Base-by-base conservation (phyloP, 2,329 filamentous ascomycete genomes). In the Rhexocercosporidium sp. region DNA sequence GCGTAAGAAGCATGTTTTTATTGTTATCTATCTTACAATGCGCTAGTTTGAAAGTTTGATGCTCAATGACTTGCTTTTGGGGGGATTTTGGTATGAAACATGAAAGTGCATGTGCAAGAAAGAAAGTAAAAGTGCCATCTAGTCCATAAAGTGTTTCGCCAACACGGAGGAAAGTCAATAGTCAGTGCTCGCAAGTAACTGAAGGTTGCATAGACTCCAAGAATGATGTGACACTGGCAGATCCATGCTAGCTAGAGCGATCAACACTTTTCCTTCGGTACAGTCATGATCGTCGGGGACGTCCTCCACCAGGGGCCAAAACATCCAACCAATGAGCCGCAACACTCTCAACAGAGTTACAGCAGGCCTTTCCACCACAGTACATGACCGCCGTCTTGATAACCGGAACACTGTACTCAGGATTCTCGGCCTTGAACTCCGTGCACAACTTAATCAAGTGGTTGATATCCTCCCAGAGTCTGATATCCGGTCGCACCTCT, bases 281-380 rank as follows among this genome's bases (percentile, higher is more conserved):
- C n/a, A n/a, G n/a, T 18, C 51, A 20, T 41, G 7, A 57, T 25
- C 34, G 31, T 27, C 31, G 3, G 4, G n/a, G 34, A 12, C 34
- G 20, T 37, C 31, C 31, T 37, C 31, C 31, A 25, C 12, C 31
- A 41, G 54, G 34, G 22, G 54, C 54, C 54, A 57, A 16, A 22
- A 57, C 54, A 37, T 57, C 31, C 4, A 25, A 11, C 34, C 39
- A 25, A 37, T 41, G 54, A 22, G 22, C 34, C 34, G 37, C 34
- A 39, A 39, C 54, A 57, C 54, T 57, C 20, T 57, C 54, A 14
- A 57, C 34, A 18, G 20, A 57, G 20, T 57, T 41, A n/a, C 54
- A 57, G 54, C 54, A 57, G 12, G 54, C n/a, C 7, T 41, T 16
- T 4, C 31, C 54, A 39, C 37, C 54, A 37, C 54, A 37, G 20